Percentiles rank a stretch among this genome's conserved stretches.
Evolutionary conservation across 1,139 yeast genomes (phyloP).

Genomic region (Kodamaea fungicola): DNA sequence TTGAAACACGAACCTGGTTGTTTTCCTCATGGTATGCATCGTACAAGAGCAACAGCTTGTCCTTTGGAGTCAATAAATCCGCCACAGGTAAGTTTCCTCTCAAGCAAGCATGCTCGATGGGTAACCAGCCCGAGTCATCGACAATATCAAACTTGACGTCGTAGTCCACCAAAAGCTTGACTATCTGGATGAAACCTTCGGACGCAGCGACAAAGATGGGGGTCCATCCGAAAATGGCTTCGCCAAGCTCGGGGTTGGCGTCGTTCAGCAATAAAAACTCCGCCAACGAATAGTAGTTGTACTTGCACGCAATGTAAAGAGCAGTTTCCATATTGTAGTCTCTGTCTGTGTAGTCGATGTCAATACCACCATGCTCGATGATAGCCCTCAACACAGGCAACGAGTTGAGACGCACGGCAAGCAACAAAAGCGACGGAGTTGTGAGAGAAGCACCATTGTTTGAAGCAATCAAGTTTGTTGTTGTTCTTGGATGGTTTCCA

Average conservation of each 20-base stretch:
- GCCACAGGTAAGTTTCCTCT: slow-evolving; percentile 83
- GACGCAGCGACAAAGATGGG: slow-evolving; percentile 90
- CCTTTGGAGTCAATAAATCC: slow-evolving; percentile 50
- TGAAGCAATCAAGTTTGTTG: slow-evolving; percentile 54
- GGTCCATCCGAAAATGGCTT: slow-evolving; percentile 87
- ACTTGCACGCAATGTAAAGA: slow-evolving; percentile 71
- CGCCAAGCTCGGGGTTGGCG: slow-evolving; percentile 77
- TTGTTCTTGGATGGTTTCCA: slow-evolving; percentile 80
- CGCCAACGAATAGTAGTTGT: slow-evolving; percentile 54
- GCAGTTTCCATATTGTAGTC: slow-evolving; percentile 74
- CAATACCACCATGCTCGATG: slow-evolving; percentile 55
- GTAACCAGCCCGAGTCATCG: slow-evolving; percentile 94
- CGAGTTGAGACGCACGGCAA: slow-evolving; percentile 72
- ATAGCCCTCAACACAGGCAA: slow-evolving; percentile 54
- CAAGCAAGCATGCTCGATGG: slow-evolving; percentile 91
- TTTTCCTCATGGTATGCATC: slow-evolving; percentile 40
- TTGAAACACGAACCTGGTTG: slow-evolving; percentile 29
- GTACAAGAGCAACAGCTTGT: slow-evolving; percentile 32
- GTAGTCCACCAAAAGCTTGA: slow-evolving; percentile 48
- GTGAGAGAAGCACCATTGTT: slow-evolving; percentile 25
- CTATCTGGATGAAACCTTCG: slow-evolving; percentile 68
- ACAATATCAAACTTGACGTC: slow-evolving; percentile 54
- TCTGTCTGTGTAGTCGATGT: slow-evolving; percentile 59
- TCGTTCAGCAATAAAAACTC: slow-evolving; percentile 52
- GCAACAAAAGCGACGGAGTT: slow-evolving; percentile 53